phyloP scores from a whole-genome alignment of 495 filamentous ascomycete genomes.

The Penicillium silybi region DNA sequence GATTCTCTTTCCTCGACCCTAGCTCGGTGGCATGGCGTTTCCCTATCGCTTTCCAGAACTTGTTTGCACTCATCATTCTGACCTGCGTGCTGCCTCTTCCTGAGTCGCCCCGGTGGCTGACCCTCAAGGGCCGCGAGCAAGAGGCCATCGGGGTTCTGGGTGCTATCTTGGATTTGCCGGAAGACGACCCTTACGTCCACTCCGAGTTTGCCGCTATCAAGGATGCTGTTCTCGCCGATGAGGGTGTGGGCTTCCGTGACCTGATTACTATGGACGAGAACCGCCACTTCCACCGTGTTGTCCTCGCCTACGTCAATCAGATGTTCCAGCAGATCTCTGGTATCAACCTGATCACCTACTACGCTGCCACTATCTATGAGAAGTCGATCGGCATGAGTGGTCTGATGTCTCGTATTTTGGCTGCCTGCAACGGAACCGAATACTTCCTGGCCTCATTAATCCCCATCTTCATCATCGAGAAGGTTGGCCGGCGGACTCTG shows the following conservation, averaged over 20 bases:
- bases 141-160: constrained; percentile 35
- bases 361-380: constrained; percentile 63
- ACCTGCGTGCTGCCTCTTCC: constrained; percentile 30
- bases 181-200: constrained; percentile 43
- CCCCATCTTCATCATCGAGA: constrained; percentile 67
- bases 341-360: constrained; percentile 74
- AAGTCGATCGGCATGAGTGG: constrained; percentile 53
- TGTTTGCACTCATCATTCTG: constrained; percentile 32
- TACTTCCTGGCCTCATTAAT: constrained; percentile 71
- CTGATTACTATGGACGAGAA: constrained; percentile 69
- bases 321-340: constrained; percentile 75
- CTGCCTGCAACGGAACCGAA: constrained; percentile 67
- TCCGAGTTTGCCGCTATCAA: constrained; percentile 69
- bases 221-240: constrained; percentile 66
- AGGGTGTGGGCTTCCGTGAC: constrained; percentile 59
- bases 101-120: constrained; percentile 45
- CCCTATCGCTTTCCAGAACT: constrained; percentile 36
- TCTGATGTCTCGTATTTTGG: constrained; percentile 60
- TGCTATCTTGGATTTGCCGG: constrained; percentile 24
- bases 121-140: constrained; percentile 32
- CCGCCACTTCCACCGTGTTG: constrained; percentile 68
- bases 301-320: constrained; percentile 71
- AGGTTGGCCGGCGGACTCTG: constrained; percentile 62
- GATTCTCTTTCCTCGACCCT: constrained; percentile 32
- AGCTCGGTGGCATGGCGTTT: constrained; percentile 36